Percentiles rank a stretch among this genome's conserved stretches.
Conservation (phyloP, 2,329 filamentous ascomycete species). For the Stagonosporopsis tanaceti region DNA sequence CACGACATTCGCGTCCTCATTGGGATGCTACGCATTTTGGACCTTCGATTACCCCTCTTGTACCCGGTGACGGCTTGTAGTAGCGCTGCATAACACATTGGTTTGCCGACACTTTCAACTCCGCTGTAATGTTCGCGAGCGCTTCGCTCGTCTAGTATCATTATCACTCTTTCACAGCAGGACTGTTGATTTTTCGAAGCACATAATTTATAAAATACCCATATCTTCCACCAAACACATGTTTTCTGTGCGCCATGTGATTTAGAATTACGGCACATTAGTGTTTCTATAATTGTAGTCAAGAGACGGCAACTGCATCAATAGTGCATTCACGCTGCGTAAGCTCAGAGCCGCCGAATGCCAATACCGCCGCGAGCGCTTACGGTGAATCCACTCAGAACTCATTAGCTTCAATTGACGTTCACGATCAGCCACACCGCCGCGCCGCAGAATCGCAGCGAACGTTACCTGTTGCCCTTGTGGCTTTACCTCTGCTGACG, state of each 20-base stretch:
- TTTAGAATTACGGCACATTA: conserved; percentile 1
- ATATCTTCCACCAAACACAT: neutral
- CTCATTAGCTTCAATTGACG: neutral
- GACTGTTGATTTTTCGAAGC: conserved; percentile 45
- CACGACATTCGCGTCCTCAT: conserved; percentile 25
- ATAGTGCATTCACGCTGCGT: conserved; percentile 13
- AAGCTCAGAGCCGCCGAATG: conserved; percentile 8
- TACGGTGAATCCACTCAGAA: conserved; percentile 3
- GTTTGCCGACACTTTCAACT: conserved; percentile 19
- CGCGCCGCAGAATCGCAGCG: neutral
- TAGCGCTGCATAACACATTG: conserved; percentile 24
- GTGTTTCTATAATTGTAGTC: conserved; percentile 1
- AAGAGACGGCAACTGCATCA: conserved; percentile 3
- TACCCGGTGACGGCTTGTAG: conserved; percentile 16
- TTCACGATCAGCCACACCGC: neutral
- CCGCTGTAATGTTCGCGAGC: conserved; percentile 47
- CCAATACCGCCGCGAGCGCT: conserved; percentile 15
- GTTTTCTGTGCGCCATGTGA: conserved; percentile 11
- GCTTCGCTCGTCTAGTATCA: conserved; percentile 26
- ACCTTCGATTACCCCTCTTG: conserved; percentile 22
- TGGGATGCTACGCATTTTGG: conserved; percentile 18
- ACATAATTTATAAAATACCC: conserved; percentile 17
- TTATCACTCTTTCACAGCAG: conserved; percentile 44
- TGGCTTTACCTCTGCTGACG: neutral
- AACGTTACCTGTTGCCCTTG: neutral